These are phyloP conservation scores for Helotiales sp. DNA, from an alignment of 2,329 filamentous ascomycete genomes.

Conservation along the genomic window DNA sequence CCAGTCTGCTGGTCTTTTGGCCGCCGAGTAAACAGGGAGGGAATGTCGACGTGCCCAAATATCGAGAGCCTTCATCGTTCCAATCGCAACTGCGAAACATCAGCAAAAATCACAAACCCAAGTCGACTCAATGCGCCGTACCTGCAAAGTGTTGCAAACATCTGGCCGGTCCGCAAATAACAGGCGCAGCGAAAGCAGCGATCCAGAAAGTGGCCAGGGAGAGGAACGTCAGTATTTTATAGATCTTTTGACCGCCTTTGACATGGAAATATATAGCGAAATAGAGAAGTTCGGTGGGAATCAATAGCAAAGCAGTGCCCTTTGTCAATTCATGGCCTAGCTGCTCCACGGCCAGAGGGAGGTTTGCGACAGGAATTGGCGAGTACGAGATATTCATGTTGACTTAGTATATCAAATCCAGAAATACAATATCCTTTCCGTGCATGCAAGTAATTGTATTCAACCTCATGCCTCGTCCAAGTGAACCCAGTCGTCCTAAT, in stretches of 20 bases:
- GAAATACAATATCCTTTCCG: not conserved
- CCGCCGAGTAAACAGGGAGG: constrained; percentile 43
- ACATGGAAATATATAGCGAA: constrained; percentile 43
- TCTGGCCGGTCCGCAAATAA: constrained; percentile 41
- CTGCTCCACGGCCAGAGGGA: constrained; percentile 35
- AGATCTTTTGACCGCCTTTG: constrained; percentile 34
- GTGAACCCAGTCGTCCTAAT: not conserved
- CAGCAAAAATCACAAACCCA: constrained; percentile 17
- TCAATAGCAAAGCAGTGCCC: constrained; percentile 37
- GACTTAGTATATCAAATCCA: not conserved
- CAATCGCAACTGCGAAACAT: constrained; percentile 43
- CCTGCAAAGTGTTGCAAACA: constrained; percentile 45
- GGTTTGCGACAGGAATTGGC: constrained; percentile 24
- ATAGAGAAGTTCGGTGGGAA: constrained; percentile 41
- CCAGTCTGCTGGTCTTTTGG: constrained; percentile 38
- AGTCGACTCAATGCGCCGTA: constrained; percentile 30
- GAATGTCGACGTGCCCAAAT: constrained; percentile 45
- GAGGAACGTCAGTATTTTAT: constrained; percentile 34
- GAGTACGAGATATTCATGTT: constrained; percentile 39
- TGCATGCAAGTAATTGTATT: not conserved
- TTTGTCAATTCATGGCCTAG: constrained; percentile 38
- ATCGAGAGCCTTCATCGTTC: constrained; percentile 49
- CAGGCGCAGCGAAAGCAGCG: constrained; percentile 39
- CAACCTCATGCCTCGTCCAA: not conserved
- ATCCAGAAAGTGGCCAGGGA: constrained; percentile 39